Conservation (phyloP, 2,329 filamentous ascomycete species). For the Colletotrichum scovillei region DNA sequence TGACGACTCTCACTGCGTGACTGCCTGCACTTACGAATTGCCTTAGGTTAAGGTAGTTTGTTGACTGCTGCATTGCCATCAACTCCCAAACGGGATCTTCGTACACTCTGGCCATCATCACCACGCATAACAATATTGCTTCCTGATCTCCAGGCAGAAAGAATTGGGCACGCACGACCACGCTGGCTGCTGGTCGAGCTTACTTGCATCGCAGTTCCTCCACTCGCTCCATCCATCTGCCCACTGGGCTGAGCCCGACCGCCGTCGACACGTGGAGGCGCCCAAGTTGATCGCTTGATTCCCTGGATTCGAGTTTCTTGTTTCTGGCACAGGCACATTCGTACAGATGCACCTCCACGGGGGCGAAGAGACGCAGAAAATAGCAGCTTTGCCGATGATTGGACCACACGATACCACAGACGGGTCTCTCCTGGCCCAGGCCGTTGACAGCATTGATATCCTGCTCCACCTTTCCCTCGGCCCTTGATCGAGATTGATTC, state of each 20-base stretch:
- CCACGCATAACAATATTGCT: background rate
- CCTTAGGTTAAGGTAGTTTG: background rate
- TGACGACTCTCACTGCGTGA: background rate
- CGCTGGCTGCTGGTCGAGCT: background rate
- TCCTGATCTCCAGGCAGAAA: background rate
- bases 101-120: background rate
- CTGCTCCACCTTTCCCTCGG: background rate
- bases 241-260: constrained; percentile 21
- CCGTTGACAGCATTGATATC: constrained; percentile 4
- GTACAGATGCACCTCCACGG: constrained; percentile 14
- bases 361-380: constrained; percentile 19
- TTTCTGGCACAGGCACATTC: background rate
- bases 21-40: background rate
- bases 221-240: background rate
- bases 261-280: constrained; percentile 32
- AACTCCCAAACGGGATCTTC: constrained; percentile 11
- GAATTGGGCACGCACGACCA: too few relatives aligned
- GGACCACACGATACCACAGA: background rate
- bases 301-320: background rate
- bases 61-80: background rate
- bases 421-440: background rate
- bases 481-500: constrained; percentile 25
- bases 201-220: constrained; percentile 14
- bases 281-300: constrained; percentile 32
- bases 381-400: constrained; percentile 18